These are phyloP conservation scores for Phytophthora niederhauseri DNA, from an alignment of 352 stramenopile species.

Conservation along the genomic window DNA sequence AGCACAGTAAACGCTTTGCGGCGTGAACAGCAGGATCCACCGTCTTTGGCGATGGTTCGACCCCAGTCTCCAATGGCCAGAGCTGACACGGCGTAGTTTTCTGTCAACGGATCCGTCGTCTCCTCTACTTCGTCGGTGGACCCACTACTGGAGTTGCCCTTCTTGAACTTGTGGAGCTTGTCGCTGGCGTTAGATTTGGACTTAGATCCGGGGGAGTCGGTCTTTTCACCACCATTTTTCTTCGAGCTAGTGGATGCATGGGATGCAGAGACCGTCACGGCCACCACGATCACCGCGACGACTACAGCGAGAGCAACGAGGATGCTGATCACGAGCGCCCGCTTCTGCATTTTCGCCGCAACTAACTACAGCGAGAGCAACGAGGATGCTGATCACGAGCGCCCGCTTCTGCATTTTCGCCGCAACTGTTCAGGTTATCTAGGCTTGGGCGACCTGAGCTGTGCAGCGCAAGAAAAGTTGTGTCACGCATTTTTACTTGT, in stretches of 20 bases:
- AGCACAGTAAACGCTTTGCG: conserved; percentile 61
- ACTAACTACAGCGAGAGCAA: conserved; percentile 39
- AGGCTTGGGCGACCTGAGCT: background rate
- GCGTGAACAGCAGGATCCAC: conserved; percentile 67
- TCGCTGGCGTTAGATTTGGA: conserved; percentile 6
- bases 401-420: conserved; percentile 32
- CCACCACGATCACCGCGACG: conserved; percentile 47
- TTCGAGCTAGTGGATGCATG: conserved; percentile 25
- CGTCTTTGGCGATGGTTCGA: conserved; percentile 61
- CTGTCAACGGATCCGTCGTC: conserved; percentile 36
- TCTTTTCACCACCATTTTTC: conserved; percentile 5
- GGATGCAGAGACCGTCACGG: conserved; percentile 47
- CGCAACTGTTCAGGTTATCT: background rate
- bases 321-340: conserved; percentile 41
- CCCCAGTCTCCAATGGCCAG: conserved; percentile 83
- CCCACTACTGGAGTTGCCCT: conserved; percentile 23
- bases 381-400: conserved; percentile 42
- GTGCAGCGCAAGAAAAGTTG: conserved; percentile 21
- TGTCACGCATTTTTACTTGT: conserved; percentile 6
- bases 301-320: conserved; percentile 47
- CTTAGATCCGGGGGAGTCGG: conserved; percentile 1
- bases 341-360: conserved; percentile 30
- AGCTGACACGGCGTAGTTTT: conserved; percentile 56
- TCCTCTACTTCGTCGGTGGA: conserved; percentile 38
- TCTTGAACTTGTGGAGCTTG: conserved; percentile 31